These are phyloP conservation scores for Persicaria tinctoria DNA, from an alignment of 148 eudicot genomes.

Conservation along the genomic window DNA sequence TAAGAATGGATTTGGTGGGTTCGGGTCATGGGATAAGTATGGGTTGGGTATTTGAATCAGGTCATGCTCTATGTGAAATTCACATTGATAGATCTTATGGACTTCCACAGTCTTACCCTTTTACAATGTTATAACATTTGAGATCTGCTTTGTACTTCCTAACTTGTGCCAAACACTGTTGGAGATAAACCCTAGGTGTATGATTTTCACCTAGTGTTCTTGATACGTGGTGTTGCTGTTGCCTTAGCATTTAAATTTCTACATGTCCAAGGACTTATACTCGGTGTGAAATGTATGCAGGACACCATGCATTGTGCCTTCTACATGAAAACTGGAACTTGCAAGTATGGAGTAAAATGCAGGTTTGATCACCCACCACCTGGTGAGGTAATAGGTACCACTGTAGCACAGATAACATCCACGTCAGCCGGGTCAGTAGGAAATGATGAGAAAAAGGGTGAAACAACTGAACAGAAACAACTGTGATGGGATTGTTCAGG, in stretches of 20 bases:
- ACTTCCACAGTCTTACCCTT: neutral
- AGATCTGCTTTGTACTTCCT: too few species aligned
- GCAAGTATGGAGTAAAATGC: slow-evolving; percentile 79
- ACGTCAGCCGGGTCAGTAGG: slow-evolving; percentile 9
- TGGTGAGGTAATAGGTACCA: slow-evolving; percentile 65
- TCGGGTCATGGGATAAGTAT: too few species aligned
- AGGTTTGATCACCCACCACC: slow-evolving; percentile 97
- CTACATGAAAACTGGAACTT: slow-evolving; percentile 92
- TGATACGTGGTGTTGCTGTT: neutral
- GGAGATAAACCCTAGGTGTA: neutral
- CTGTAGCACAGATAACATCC: slow-evolving; percentile 26
- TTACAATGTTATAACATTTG: neutral
- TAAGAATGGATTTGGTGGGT: too few species aligned
- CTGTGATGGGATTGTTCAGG: neutral
- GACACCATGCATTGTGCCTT: slow-evolving; percentile 68
- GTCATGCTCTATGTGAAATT: neutral
- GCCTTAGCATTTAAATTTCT: neutral
- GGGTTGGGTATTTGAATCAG: too few species aligned
- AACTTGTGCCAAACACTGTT: too few species aligned
- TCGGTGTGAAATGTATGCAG: slow-evolving; percentile 29
- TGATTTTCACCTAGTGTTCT: neutral
- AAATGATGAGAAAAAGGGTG: slow-evolving; percentile 6
- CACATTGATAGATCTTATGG: neutral
- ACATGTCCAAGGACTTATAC: neutral
- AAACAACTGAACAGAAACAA: neutral